Base-by-base conservation (phyloP, 176 grass and related monocot species). In the Ananas comosus region DNA sequence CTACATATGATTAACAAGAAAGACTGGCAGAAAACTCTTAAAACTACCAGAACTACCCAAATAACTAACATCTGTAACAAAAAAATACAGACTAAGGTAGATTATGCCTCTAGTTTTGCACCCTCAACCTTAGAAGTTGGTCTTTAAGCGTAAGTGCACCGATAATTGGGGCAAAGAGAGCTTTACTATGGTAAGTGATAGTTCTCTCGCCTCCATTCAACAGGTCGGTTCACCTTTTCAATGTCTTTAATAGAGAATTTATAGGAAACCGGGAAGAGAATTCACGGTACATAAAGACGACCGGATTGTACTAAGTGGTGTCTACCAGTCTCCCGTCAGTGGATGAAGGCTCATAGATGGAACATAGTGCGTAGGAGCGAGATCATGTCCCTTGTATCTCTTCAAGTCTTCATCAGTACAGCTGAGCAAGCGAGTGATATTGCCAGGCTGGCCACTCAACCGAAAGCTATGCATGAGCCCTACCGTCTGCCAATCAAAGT, bases 401-500 rank as follows among this genome's bases (percentile, higher is more conserved):
- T 85, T 86, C 84, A 99, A 86, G 42, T 86, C 84, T 53, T 93
- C 84, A 47, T 93, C 82, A 13, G 82, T 83, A 72, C 94, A 99
- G 72, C 94, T 99, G 73, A 99, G 77, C 77, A 99, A 83, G 27
- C 89, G 82, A 23, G 94, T 99, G 48, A 93, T 89, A 85, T 91
- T 91, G 81, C 94, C 94, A 78, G 89, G 87, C 66, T 99, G 89
- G 14, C 94, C 56, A 23, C 89, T 99, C 81, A 85, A 80, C 72
- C 23, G 84, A 88, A 93, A 90, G 56, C 87, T 92, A 74, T 90
- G 78, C 82, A 99, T 85, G 65, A 93, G 81, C 53, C 87, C 94
- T 76, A 99, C 87, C 64, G 94, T 99, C 83, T 99, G 89, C 94
- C 94, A 99, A 83, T 99, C 94, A 79, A 99, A 99, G 83, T 99